Base-by-base conservation (phyloP, 495 filamentous ascomycete species). In the Podospora tetraspora region DNA sequence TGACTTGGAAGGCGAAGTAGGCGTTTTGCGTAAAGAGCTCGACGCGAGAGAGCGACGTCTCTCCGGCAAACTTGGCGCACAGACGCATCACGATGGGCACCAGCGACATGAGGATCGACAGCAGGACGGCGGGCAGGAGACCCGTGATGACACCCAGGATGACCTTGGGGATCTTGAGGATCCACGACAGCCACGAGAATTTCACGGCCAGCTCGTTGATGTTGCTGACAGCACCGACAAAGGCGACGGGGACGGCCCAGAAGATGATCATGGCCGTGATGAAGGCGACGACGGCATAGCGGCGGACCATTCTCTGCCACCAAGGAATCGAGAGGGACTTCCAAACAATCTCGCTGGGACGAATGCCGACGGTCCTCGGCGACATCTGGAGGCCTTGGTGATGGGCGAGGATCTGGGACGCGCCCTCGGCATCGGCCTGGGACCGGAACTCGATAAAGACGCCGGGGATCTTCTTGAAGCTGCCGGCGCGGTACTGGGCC, bases 1-100 rank as follows among this genome's bases (percentile, higher is more conserved):
- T 84, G 57, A 99, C 90, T 77, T 97, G 94, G 86, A 98, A 99
- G 21, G 84, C 86, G 74, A 98, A 99, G 83, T 96, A 99, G 61
- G 85, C 91, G 74, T 96, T 96, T 75, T 99, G 95, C 1, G 89
- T 90, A 59, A 89, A 90, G 43, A 97, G 82, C 79, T 99, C 95
- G 32, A 98, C 86, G 13, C 87, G 85, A 8, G 93, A 89, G 4
- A 86, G 71, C 12, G 90, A 93, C 13, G 93, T 92, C 62, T 87
- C 91, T 59, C 95, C 95, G 37, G 90, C 85, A 61, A 93, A 76
- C 74, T 87, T 93, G 27, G 94, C 88, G 87, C 87, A 80, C 82
- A 88, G 59, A 73, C 84, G 88, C 77, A 97, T 90, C 66, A 97
- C 80, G 67, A 97, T 88, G 3, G 95, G 95, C 13, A 99, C 83